A percentile compares a stretch with the other conserved stretches of the same genome.
phyloP scores from a whole-genome alignment of 495 filamentous ascomycete genomes.

The Neurospora sp. region DNA sequence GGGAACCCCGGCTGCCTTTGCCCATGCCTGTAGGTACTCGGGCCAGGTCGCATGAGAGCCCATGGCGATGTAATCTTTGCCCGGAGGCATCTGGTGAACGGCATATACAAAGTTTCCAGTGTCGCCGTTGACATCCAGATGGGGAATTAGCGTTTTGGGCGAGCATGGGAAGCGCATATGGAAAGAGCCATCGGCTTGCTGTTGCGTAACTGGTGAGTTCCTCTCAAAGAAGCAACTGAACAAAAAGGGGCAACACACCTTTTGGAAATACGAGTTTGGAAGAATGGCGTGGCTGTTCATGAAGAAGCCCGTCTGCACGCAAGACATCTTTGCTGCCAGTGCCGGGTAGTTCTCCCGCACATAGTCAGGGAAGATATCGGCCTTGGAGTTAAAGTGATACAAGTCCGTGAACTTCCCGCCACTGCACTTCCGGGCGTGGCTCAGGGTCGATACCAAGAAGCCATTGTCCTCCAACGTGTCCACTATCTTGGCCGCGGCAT shows the following conservation, averaged over 20 bases:
- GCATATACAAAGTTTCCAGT: conserved; percentile 34
- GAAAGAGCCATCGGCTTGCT: conserved; percentile 23
- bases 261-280: conserved; percentile 28
- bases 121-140: conserved; percentile 30
- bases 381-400: conserved; percentile 37
- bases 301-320: conserved; percentile 37
- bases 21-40: conserved; percentile 27
- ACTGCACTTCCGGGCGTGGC: conserved; percentile 26
- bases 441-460: conserved; percentile 36
- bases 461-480: conserved; percentile 35
- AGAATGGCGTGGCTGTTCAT: conserved; percentile 29
- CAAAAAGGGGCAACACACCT: conserved; percentile 9
- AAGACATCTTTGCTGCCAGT: conserved; percentile 36
- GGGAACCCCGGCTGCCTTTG: conserved; percentile 11
- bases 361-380: conserved; percentile 31
- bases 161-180: conserved; percentile 30
- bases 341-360: conserved; percentile 27
- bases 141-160: conserved; percentile 21
- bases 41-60: conserved; percentile 26
- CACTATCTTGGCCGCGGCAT: conserved; percentile 37
- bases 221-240: not conserved
- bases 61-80: conserved; percentile 31
- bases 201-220: not conserved
- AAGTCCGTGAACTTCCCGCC: conserved; percentile 27
- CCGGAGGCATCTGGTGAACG: conserved; percentile 31